Percentiles rank a stretch among this genome's conserved stretches.
Conservation (phyloP, 805 yeast genomes). For the Aciculoconidium aculeatum region DNA sequence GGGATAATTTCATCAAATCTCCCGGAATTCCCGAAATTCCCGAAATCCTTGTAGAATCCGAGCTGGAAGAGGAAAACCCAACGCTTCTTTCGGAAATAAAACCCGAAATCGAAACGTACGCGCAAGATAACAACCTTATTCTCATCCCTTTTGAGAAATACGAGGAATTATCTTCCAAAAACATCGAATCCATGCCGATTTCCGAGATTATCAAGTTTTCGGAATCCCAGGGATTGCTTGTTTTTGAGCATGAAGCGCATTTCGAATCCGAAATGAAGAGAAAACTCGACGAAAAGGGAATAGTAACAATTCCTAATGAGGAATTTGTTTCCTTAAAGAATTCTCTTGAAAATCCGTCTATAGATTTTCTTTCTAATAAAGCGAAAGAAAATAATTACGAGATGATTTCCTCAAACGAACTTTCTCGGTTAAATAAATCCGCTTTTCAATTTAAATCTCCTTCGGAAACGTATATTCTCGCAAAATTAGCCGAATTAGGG, state of each 20-base stretch:
- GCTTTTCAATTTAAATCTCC: conserved; percentile 16
- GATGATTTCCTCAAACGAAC: conserved; percentile 10
- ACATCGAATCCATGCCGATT: conserved; percentile 16
- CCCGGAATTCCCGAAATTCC: no score
- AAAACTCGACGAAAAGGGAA: conserved; percentile 23
- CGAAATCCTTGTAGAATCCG: no score
- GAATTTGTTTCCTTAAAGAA: conserved; percentile 15
- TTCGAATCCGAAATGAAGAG: conserved; percentile 32
- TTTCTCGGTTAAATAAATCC: conserved; percentile 12
- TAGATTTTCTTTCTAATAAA: conserved; percentile 15
- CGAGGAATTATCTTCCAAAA: conserved; percentile 22
- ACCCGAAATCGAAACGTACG: conserved; percentile 29
- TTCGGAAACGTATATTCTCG: conserved; percentile 16
- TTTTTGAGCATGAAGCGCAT: conserved; percentile 22
- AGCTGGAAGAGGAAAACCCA: no score
- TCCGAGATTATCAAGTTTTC: conserved; percentile 19
- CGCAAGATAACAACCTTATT: conserved; percentile 26
- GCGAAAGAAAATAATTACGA: conserved; percentile 10
- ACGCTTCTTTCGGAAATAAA: no score
- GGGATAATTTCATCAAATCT: no score
- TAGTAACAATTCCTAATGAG: conserved; percentile 24
- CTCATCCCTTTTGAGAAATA: conserved; percentile 27
- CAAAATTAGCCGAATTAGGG: conserved; percentile 16
- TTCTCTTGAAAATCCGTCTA: conserved; percentile 15
- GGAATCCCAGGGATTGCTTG: conserved; percentile 21